These are phyloP conservation scores for Rehmannia glutinosa DNA, from an alignment of 257 asterid genomes.

Conservation along the genomic window DNA sequence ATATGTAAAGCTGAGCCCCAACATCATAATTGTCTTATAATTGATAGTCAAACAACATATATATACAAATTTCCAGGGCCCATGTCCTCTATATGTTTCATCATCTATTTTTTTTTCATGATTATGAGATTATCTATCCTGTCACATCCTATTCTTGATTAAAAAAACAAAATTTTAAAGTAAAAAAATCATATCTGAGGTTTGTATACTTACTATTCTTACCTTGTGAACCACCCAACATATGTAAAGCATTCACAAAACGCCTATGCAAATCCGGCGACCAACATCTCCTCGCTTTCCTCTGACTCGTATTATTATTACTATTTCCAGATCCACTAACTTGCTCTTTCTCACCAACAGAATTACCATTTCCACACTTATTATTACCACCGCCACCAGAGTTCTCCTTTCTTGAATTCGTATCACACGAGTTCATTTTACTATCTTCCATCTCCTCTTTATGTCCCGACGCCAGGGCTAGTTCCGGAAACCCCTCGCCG, in stretches of 20 bases:
- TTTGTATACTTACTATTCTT: not conserved
- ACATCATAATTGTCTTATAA: conserved; percentile 17
- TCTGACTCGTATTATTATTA: conserved; percentile 29
- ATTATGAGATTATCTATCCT: too few species aligned
- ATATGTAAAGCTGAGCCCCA: not conserved
- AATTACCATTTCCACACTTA: conserved; percentile 20
- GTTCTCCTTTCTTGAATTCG: conserved; percentile 27
- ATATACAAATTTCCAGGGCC: too few species aligned
- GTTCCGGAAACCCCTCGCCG: conserved; percentile 45
- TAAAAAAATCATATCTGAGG: too few species aligned
- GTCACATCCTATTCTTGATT: not conserved
- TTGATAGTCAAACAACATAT: conserved; percentile 9
- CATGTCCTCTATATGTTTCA: too few species aligned
- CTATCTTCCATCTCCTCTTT: conserved; percentile 48
- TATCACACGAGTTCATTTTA: conserved; percentile 31
- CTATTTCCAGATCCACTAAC: conserved; percentile 4
- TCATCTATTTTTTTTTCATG: too few species aligned
- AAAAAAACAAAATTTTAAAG: not conserved
- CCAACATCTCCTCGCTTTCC: conserved; percentile 98
- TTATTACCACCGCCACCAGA: not conserved
- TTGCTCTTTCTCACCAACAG: conserved; percentile 31
- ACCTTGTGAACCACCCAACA: conserved; percentile 99
- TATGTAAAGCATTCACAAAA: conserved; percentile 93
- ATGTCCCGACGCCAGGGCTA: conserved; percentile 69
- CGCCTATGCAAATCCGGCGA: conserved; percentile 94